phyloP scores from a whole-genome alignment of 2,329 filamentous ascomycete genomes.

The Xylaria sp. region DNA sequence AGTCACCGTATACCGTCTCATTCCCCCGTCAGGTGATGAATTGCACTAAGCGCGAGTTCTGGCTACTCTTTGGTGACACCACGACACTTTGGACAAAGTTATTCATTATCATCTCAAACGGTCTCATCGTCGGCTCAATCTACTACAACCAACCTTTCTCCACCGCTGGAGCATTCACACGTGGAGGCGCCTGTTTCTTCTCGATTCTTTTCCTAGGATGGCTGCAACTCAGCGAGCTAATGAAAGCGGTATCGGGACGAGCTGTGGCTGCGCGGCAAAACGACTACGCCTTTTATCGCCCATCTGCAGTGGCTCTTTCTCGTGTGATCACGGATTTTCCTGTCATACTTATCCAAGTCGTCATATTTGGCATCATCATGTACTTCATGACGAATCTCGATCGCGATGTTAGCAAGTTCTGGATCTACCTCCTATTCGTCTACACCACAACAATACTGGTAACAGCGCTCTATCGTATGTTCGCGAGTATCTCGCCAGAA shows the following conservation, averaged over 20 bases:
- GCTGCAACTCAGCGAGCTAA: slow-evolving; percentile 79
- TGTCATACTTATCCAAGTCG: slow-evolving; percentile 65
- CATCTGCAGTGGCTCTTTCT: slow-evolving; percentile 62
- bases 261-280: slow-evolving; percentile 59
- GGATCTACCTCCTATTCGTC: slow-evolving; percentile 67
- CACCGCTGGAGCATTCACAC: slow-evolving; percentile 67
- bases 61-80: slow-evolving; percentile 77
- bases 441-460: slow-evolving; percentile 39
- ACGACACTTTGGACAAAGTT: slow-evolving; percentile 78
- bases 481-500: slow-evolving; percentile 41
- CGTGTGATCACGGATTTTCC: slow-evolving; percentile 65
- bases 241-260: slow-evolving; percentile 75
- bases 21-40: slow-evolving; percentile 73
- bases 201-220: slow-evolving; percentile 60
- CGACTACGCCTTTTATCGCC: slow-evolving; percentile 59
- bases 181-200: slow-evolving; percentile 57
- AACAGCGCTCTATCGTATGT: slow-evolving; percentile 43
- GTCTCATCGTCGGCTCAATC: slow-evolving; percentile 76
- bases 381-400: slow-evolving; percentile 81
- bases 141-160: slow-evolving; percentile 71
- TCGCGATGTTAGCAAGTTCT: slow-evolving; percentile 69
- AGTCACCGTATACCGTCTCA: slow-evolving; percentile 77
- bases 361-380: slow-evolving; percentile 72
- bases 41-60: slow-evolving; percentile 75
- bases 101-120: slow-evolving; percentile 77